Conservation (phyloP, 495 filamentous ascomycete species). For the Neurospora sp. region DNA sequence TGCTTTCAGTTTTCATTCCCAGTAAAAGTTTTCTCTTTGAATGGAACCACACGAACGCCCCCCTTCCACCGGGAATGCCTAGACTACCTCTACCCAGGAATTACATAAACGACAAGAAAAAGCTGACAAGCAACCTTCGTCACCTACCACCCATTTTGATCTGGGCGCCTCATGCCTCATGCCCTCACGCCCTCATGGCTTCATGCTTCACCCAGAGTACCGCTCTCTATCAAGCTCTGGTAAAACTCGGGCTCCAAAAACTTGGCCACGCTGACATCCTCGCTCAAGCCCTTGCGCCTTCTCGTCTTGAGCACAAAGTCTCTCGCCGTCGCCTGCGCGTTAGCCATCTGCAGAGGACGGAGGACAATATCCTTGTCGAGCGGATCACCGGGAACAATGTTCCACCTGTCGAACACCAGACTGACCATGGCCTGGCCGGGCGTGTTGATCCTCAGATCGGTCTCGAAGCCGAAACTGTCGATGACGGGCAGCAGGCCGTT, state of each 20-base stretch:
- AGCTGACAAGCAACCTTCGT: constrained; percentile 6
- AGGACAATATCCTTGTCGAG: constrained; percentile 77
- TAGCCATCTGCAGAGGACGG: constrained; percentile 76
- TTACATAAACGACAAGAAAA: neutral
- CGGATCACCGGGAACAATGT: constrained; percentile 88
- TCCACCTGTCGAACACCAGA: constrained; percentile 94
- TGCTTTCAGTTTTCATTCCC: neutral
- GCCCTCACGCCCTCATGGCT: neutral
- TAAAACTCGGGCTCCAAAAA: constrained; percentile 93
- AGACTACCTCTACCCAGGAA: neutral
- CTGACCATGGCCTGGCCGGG: constrained; percentile 84
- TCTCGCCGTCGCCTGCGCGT: constrained; percentile 74
- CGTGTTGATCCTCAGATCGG: constrained; percentile 90
- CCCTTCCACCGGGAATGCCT: neutral
- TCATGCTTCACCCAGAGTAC: constrained; percentile 52
- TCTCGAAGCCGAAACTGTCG: constrained; percentile 95
- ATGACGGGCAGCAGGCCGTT: constrained; percentile 89
- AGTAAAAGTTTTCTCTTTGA: neutral
- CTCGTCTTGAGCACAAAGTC: constrained; percentile 97
- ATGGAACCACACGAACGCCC: neutral
- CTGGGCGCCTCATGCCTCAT: constrained; percentile 1
- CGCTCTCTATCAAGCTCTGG: constrained; percentile 77
- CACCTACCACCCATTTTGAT: constrained; percentile 2
- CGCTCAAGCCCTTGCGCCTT: constrained; percentile 82
- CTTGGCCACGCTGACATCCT: constrained; percentile 91